Evolutionary conservation across 2,329 filamentous ascomycete species (phyloP), one percentile per base, ranked within the genome.

Genomic region (Fusarium sp.): DNA sequence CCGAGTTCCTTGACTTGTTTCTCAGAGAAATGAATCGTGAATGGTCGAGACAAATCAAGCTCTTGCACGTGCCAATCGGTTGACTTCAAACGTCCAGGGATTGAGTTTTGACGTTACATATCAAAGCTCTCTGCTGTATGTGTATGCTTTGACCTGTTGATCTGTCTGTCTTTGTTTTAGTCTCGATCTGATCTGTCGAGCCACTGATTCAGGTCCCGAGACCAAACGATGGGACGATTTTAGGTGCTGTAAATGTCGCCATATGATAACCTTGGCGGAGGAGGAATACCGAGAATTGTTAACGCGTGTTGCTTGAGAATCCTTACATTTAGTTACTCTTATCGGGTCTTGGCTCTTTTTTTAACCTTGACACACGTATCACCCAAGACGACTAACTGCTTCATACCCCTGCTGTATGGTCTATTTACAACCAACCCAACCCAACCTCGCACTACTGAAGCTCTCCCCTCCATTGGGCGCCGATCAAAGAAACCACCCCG

Each of bases 11-110:
- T 49, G 40, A 57, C 46, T 44, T 67, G 42, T 50, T 66, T 67
- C 43, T 59, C 24, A 44, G 46, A 50, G 30, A 55, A 63, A 47
- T 62, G 40, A 53, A 44, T 42, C 50, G 45, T 50, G 59, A 47
- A 42, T 68, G 34, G 52, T 49, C 27, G 24, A 47, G 59, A 42
- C 44, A 58, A 44, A 54, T 63, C 71, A 68, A 73, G 70, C 63
- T 72, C 68, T 68, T 61, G 70, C 70, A 75, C 72, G 70, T 74
- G 72, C 72, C 72, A 73, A 60, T 59, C 49, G 63, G 50, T 67
- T 61, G 63, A 46, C 63, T 66, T 49, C 30, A 66, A 61, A 32
- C 40, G 22, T 59, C 46, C 61, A 66, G 49, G 63, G 62, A 54
- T 66, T 56, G 47, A 55, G 24, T 22, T 45, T 53, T 54, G 32